Base-by-base conservation (phyloP, 768 basidiomycete genomes). In the Serpula lacrymans region DNA sequence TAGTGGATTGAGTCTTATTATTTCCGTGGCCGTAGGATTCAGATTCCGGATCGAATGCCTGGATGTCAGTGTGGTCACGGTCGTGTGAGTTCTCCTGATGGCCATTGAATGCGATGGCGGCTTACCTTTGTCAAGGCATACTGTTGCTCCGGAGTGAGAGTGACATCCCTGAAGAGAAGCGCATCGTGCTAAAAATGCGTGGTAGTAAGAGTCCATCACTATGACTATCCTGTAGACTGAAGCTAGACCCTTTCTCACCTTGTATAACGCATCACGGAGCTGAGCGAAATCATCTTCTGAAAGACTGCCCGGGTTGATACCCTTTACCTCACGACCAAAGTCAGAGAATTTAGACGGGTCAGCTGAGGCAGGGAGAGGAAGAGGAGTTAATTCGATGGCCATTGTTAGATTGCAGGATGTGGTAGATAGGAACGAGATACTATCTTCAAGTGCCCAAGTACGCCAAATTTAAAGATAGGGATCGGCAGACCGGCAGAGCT, bases 1-100 rank as follows among this genome's bases (percentile, higher is more conserved):
- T 75, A 16, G 81, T 80, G 31, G 68, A 64, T 40, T 81, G 76
- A 0, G 85, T 89, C 71, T 89, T 88, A 70, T 89, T 88, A 62
- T 90, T 90, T 2, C 90, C 88, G 53, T 93, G 90, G 0, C 91
- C 90, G 52, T 93, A 92, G 49, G 62, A 59, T 42, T 77, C 69
- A 20, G 72, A 64, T 0, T 63, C 39, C 2, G 77, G 79, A 57
- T 93, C 90, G 57, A 93, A 93, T 0, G 84, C 83, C 89, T 90
- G 47, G 25, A 14, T 18, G 11, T 16, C n/a, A 20, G 20, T 16
- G 43, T 46, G 37, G 50, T 36, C 31, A 38, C 20, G 29, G 35
- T 42, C 18, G 41, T 36, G 23, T 33, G 28, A 23, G 41, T n/a
- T n/a, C n/a, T n/a, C n/a, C n/a, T n/a, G n/a, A n/a, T n/a, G n/a